Evolutionary conservation across 305 asterid genomes (phyloP), one percentile per base, ranked within the genome.

Genomic region (Euphrasia arctica): DNA sequence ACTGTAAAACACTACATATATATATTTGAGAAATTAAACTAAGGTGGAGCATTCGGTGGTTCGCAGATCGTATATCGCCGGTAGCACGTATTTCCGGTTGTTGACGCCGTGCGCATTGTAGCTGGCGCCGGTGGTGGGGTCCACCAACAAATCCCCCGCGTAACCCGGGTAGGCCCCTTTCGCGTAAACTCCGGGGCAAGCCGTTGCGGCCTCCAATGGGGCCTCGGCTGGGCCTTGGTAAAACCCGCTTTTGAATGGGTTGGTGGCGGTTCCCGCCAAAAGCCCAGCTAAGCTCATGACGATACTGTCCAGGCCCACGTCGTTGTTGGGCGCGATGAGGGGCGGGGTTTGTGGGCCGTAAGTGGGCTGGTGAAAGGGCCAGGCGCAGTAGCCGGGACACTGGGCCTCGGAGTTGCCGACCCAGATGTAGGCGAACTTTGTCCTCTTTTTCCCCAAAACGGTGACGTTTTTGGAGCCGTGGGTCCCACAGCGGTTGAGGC

Each of bases 81-180:
- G 92, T 1, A 85, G 74, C 74, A 85, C 64, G 43, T 73, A 79
- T 52, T 82, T 85, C 67, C 77, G 70, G 3, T 80, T 84, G 27
- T 80, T 77, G 2, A 64, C 64, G 18, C 89, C 89, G 4, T 57
- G 63, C 62, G 83, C 92, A 78, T 82, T 85, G 59, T 77, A 85
- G 79, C 92, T 85, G 25, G 83, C 82, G 62, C 89, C 91, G 0
- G 64, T 82, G 0, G 82, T 64, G 1, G 77, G 64, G 45, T 82
- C 89, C 70, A 77, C 79, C 69, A 85, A 62, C 65, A 85, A 50
- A 5, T 85, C 60, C n/a, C 88, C 91, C 0, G 91, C 79, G 0
- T 82, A 81, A 1, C 86, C 86, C 2, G 86, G 83, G 58, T 75
- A 81, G 15, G 86, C 81, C 22, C 86, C 83, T 12, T 72, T 65